phyloP scores from a whole-genome alignment of 1,284 basidiomycete species.

The Vanrija sp. region DNA sequence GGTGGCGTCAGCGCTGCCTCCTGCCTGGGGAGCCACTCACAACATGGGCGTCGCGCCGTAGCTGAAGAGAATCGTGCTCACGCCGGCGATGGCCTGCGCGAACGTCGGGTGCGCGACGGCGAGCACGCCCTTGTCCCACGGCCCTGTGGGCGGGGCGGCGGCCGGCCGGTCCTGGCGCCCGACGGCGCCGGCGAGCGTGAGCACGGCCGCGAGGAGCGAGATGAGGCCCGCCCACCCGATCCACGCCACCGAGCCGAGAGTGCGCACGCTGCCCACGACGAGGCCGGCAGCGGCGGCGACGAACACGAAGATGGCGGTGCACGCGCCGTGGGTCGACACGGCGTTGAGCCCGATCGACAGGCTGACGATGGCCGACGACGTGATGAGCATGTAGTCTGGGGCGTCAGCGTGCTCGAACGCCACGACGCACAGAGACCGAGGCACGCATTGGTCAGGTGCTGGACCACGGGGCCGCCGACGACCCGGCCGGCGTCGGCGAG shows the following conservation, averaged over 20 bases:
- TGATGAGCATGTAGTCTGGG: constrained; percentile 15
- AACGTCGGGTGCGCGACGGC: constrained; percentile 28
- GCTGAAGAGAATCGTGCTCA: constrained; percentile 28
- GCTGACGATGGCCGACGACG: constrained; percentile 27
- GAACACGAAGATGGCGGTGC: constrained; percentile 37
- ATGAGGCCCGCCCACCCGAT: constrained; percentile 35
- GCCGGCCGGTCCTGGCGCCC: constrained; percentile 37
- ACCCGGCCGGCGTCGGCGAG: constrained; percentile 21
- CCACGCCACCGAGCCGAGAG: constrained; percentile 19
- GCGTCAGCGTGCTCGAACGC: neutral
- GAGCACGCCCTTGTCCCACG: constrained; percentile 29
- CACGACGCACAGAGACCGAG: constrained; percentile 3
- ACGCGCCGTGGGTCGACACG: constrained; percentile 32
- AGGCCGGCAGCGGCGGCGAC: constrained; percentile 22
- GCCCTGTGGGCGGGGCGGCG: constrained; percentile 12
- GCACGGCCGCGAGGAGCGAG: constrained; percentile 21
- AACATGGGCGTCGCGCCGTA: constrained; percentile 28
- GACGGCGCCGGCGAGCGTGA: constrained; percentile 38
- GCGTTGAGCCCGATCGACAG: constrained; percentile 35
- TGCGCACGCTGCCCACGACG: neutral
- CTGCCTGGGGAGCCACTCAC: neutral
- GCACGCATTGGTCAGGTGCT: constrained; percentile 21
- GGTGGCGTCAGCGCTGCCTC: constrained; percentile 10
- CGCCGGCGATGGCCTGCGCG: constrained; percentile 36
- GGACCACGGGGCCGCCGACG: constrained; percentile 18